Conservation (phyloP, 768 basidiomycete species). For the Boletus tylopilopsis region DNA sequence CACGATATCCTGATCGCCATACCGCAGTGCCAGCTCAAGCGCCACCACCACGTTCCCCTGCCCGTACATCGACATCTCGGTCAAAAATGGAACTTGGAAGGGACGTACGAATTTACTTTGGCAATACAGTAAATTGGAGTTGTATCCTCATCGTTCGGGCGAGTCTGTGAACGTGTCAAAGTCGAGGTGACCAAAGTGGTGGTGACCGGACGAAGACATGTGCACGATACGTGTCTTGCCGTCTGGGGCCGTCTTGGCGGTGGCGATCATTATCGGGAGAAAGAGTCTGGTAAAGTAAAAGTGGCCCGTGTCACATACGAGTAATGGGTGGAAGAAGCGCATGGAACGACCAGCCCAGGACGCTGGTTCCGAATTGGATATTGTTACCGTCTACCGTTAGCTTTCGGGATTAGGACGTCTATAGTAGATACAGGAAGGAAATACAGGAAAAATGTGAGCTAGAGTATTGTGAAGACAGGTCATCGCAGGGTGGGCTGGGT, state of each 20-base stretch:
- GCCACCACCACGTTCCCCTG: slow-evolving; percentile 45
- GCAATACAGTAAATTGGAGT: slow-evolving; percentile 22
- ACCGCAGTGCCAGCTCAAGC: slow-evolving; percentile 44
- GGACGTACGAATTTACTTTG: slow-evolving; percentile 44
- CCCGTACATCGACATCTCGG: neutral
- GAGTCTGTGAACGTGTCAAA: slow-evolving; percentile 41
- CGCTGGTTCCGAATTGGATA: slow-evolving; percentile 39
- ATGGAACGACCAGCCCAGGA: no score
- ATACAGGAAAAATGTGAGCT: no score
- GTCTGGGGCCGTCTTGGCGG: slow-evolving; percentile 30
- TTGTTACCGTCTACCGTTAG: slow-evolving; percentile 44
- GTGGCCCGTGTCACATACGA: slow-evolving; percentile 20
- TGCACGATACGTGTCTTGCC: slow-evolving; percentile 35
- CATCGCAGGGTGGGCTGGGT: no score
- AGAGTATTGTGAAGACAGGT: no score
- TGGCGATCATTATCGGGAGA: slow-evolving; percentile 30
- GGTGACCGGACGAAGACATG: slow-evolving; percentile 27
- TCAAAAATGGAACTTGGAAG: neutral
- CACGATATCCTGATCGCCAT: slow-evolving; percentile 45
- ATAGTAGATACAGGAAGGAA: no score
- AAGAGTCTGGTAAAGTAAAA: slow-evolving; percentile 37
- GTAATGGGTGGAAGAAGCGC: no score
- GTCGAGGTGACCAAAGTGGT: slow-evolving; percentile 27
- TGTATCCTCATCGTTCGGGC: slow-evolving; percentile 23
- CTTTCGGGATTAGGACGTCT: no score